Base-by-base conservation (phyloP, 192 early-diverging fungal species). In the Backusella sp. region DNA sequence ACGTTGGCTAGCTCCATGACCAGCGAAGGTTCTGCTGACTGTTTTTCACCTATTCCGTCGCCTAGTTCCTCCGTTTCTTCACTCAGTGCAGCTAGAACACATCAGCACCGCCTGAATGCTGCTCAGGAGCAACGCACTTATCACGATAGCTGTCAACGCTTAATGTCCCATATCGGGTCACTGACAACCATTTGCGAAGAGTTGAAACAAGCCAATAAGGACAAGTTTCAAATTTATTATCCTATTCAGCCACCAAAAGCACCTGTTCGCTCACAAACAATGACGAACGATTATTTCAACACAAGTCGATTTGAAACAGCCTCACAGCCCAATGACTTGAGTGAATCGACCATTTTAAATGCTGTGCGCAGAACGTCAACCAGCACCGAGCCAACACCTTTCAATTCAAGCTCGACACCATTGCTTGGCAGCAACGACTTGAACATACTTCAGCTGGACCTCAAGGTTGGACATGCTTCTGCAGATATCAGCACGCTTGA, bases 61-160 rank as follows among this genome's bases (percentile, higher is more conserved):
- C 77, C 77, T 11, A 32, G 35, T 42, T n/a, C 46, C 6, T 74
- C 73, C 3, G 42, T 52, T 34, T 15, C 77, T 37, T 62, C 56
- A 28, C 52, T 68, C 4, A 44, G 52, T 35, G 72, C 74, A 21
- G 68, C 77, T 32, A 52, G 53, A 35, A 76, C 68, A 39, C 82
- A 79, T 39, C 82, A 80, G 23, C 73, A 77, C 28, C 44, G 78
- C 34, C 23, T 83, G 17, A 75, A 77, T 66, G 78, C 78, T 36
- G 78, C 76, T 30, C 88, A 91, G 65, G 90, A 88, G 56, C 87
- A 94, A 76, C 90, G 87, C 30, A 77, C 89, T 56, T 97, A 92
- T 84, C 89, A 90, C 1, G 90, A 94, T 76, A 94, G 91, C 75
- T 91, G 92, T 77, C 88, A 86, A 35, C 84, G 88, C 28, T 85